Conservation (phyloP, 805 yeast genomes). For the Lipomyces sp. region DNA sequence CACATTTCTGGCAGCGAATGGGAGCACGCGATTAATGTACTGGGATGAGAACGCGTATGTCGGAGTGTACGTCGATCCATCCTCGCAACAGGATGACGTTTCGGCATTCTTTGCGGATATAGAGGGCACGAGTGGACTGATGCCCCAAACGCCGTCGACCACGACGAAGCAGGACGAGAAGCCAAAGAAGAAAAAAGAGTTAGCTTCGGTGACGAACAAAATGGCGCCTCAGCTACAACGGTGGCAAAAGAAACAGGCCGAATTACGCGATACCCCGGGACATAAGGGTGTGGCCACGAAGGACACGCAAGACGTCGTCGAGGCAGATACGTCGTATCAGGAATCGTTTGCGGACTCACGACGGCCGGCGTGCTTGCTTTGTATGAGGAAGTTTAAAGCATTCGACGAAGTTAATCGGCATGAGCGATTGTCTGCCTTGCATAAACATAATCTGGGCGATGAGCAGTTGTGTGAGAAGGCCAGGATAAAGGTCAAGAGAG, state of each 20-base stretch:
- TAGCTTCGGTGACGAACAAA: not conserved
- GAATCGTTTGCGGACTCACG: slow-evolving; percentile 33
- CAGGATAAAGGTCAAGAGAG: slow-evolving; percentile 5
- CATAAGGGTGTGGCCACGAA: not conserved
- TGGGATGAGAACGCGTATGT: slow-evolving; percentile 32
- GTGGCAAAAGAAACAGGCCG: slow-evolving; percentile 36
- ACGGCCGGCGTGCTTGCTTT: slow-evolving; percentile 31
- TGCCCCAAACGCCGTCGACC: not conserved
- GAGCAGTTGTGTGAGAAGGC: slow-evolving; percentile 16
- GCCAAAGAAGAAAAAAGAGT: slow-evolving; percentile 13
- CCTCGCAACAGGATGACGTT: slow-evolving; percentile 17
- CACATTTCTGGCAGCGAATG: slow-evolving; percentile 28
- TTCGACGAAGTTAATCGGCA: slow-evolving; percentile 32
- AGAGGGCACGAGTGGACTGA: not conserved
- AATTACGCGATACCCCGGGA: slow-evolving; percentile 24
- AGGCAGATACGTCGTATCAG: slow-evolving; percentile 10
- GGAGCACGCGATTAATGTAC: slow-evolving; percentile 22
- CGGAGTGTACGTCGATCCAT: slow-evolving; percentile 20
- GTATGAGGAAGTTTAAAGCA: slow-evolving; percentile 31
- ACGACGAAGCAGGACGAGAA: slow-evolving; percentile 12
- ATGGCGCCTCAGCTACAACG: slow-evolving; percentile 37
- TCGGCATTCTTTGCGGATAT: slow-evolving; percentile 20
- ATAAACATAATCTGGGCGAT: slow-evolving; percentile 16
- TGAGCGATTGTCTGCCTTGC: slow-evolving; percentile 33
- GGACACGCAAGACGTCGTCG: not conserved